Conservation (phyloP, 2,329 filamentous ascomycete genomes). For the Alternaria triticina region DNA sequence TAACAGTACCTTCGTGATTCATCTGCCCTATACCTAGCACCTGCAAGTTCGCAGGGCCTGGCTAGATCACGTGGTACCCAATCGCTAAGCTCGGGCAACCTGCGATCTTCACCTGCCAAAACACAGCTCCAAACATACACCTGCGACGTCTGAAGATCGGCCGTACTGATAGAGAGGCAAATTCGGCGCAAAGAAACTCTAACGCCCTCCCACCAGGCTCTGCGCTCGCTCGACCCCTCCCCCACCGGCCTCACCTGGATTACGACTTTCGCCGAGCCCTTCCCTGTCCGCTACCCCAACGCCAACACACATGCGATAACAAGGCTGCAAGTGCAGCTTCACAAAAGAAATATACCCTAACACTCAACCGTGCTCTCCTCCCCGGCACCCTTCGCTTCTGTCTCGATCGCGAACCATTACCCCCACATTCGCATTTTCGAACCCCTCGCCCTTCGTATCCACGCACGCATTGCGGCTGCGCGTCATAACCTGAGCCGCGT, state of each 20-base stretch:
- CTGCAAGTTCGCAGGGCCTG: neutral
- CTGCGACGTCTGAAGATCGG: neutral
- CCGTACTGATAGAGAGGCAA: constrained; percentile 2
- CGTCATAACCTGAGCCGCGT: constrained; percentile 23
- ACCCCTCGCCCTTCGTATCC: constrained; percentile 28
- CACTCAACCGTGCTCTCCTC: neutral
- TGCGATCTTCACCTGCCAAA: constrained; percentile 21
- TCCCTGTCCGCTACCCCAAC: constrained; percentile 10
- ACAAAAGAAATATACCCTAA: neutral
- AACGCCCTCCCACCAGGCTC: constrained; percentile 7
- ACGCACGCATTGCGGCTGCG: constrained; percentile 27
- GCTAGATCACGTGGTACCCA: constrained; percentile 21
- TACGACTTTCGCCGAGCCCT: constrained; percentile 15
- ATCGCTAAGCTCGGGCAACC: constrained; percentile 24
- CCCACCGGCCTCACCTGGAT: constrained; percentile 16
- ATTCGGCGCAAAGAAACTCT: neutral
- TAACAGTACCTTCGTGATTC: neutral
- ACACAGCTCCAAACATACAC: constrained; percentile 15
- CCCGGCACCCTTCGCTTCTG: constrained; percentile 3
- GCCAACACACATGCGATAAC: constrained; percentile 24
- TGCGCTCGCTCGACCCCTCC: constrained; percentile 21
- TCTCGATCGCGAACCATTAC: constrained; percentile 6
- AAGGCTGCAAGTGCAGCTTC: constrained; percentile 24
- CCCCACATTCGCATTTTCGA: constrained; percentile 41
- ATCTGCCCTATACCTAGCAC: neutral